These are phyloP conservation scores for Dendrothele bispora DNA, from an alignment of 768 basidiomycete species.

Conservation along the genomic window DNA sequence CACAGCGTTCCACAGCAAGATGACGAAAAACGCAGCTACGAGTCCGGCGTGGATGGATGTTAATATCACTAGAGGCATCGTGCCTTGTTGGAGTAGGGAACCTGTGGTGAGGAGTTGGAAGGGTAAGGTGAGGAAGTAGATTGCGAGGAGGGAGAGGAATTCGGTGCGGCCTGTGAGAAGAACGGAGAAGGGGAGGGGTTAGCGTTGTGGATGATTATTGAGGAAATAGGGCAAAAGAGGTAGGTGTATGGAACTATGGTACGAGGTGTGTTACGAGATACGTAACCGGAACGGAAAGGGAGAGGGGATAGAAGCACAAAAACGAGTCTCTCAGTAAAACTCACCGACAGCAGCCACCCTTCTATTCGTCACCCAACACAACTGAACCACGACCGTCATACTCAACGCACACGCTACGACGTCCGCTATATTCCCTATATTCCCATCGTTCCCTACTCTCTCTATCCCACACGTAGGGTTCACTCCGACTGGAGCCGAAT, in stretches of 20 bases:
- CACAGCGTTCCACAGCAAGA: constrained; percentile 71
- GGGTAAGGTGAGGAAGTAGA: constrained; percentile 72
- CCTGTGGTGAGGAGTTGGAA: constrained; percentile 84
- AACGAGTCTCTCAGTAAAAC: constrained; percentile 32
- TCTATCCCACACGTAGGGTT: constrained; percentile 81
- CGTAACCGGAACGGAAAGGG: neutral
- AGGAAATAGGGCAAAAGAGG: constrained; percentile 2
- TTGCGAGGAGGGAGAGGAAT: constrained; percentile 59
- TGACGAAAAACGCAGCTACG: constrained; percentile 81
- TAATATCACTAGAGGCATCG: constrained; percentile 66
- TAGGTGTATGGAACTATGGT: neutral
- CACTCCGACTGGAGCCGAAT: constrained; percentile 76
- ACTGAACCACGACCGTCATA: constrained; percentile 53
- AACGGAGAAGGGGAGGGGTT: too few relatives aligned
- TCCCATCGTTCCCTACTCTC: constrained; percentile 38
- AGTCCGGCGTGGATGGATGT: constrained; percentile 79
- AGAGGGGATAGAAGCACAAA: too few relatives aligned
- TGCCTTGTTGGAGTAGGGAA: constrained; percentile 76
- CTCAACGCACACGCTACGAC: constrained; percentile 79
- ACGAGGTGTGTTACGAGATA: neutral
- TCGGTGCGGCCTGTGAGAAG: constrained; percentile 61
- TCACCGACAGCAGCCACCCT: constrained; percentile 90
- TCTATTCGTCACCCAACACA: constrained; percentile 59
- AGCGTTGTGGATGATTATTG: too few relatives aligned
- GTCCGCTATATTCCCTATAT: constrained; percentile 81